Percentiles rank a stretch among this genome's conserved stretches.
These are phyloP conservation scores for Solanum etuberosum DNA, from an alignment of 257 asterid species.

Conservation along the genomic window DNA sequence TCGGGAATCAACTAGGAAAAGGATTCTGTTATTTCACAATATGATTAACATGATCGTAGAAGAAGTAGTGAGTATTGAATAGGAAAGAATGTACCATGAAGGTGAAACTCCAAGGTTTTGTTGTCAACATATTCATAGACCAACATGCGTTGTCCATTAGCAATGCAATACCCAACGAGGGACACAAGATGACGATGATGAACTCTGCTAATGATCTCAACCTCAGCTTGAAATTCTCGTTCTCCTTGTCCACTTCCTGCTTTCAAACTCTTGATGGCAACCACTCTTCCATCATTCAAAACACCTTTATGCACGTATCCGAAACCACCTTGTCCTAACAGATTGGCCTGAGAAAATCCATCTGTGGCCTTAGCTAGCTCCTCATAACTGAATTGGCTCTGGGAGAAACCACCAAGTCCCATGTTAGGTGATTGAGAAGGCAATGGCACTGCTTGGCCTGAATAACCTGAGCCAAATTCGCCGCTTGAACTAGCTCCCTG, in stretches of 20 bases:
- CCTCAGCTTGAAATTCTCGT: slow-evolving; percentile 92
- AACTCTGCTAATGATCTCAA: slow-evolving; percentile 88
- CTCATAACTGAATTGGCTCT: slow-evolving; percentile 51
- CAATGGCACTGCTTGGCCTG: slow-evolving; percentile 17
- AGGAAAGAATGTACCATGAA: slow-evolving; percentile 38
- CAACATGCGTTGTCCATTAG: slow-evolving; percentile 54
- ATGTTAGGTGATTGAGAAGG: slow-evolving; percentile 23
- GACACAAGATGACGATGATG: slow-evolving; percentile 96
- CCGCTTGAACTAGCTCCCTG: background rate
- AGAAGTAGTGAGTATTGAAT: background rate
- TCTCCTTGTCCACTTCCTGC: slow-evolving; percentile 94
- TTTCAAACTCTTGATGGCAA: slow-evolving; percentile 84
- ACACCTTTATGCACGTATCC: slow-evolving; percentile 84
- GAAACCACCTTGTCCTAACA: slow-evolving; percentile 88
- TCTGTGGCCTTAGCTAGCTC: slow-evolving; percentile 53
- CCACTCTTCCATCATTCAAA: slow-evolving; percentile 37
- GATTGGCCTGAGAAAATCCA: slow-evolving; percentile 54
- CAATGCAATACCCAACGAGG: slow-evolving; percentile 88
- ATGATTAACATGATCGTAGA: background rate
- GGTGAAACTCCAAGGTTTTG: slow-evolving; percentile 75
- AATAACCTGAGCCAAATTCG: background rate
- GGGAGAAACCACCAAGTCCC: slow-evolving; percentile 28
- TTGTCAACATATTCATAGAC: slow-evolving; percentile 79
- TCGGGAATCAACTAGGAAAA: background rate
- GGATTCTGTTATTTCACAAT: background rate